Conservation (phyloP, 352 stramenopile genomes). For the Globisporangium megalacanthum region DNA sequence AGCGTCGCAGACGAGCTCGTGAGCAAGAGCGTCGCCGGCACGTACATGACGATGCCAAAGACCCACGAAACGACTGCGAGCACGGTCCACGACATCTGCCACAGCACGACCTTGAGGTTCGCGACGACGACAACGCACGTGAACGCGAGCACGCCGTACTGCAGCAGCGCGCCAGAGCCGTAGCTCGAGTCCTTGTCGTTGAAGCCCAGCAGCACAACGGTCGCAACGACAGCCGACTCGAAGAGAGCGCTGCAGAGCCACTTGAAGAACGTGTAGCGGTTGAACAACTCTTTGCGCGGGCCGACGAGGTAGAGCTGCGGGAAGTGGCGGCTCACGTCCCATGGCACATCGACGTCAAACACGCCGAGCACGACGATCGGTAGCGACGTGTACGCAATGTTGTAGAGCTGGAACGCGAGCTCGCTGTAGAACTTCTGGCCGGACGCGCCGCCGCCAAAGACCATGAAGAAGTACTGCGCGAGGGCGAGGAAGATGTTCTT, state of each 20-base stretch:
- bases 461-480: slow-evolving; percentile 89
- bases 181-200: slow-evolving; percentile 65
- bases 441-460: slow-evolving; percentile 86
- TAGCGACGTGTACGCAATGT: slow-evolving; percentile 91
- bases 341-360: slow-evolving; percentile 80
- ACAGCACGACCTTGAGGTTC: slow-evolving; percentile 88
- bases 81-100: slow-evolving; percentile 76
- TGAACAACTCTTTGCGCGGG: slow-evolving; percentile 73
- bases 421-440: slow-evolving; percentile 85
- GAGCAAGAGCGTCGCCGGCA: slow-evolving; percentile 56
- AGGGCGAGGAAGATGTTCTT: slow-evolving; percentile 95
- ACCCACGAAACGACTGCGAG: slow-evolving; percentile 46
- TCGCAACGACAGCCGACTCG: slow-evolving; percentile 59
- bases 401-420: slow-evolving; percentile 86
- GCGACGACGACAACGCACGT: slow-evolving; percentile 91
- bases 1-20: slow-evolving; percentile 58
- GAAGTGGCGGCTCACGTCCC: slow-evolving; percentile 49
- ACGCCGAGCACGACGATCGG: slow-evolving; percentile 70
- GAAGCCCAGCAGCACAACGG: slow-evolving; percentile 66
- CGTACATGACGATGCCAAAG: slow-evolving; percentile 55
- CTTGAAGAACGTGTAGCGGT: slow-evolving; percentile 79
- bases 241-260: slow-evolving; percentile 80
- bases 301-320: slow-evolving; percentile 75
- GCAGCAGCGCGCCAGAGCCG: slow-evolving; percentile 85
- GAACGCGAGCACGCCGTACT: slow-evolving; percentile 92